These are phyloP conservation scores for Apophysomyces trapeziformis DNA, from an alignment of 371 early-diverging fungal species.

Conservation along the genomic window DNA sequence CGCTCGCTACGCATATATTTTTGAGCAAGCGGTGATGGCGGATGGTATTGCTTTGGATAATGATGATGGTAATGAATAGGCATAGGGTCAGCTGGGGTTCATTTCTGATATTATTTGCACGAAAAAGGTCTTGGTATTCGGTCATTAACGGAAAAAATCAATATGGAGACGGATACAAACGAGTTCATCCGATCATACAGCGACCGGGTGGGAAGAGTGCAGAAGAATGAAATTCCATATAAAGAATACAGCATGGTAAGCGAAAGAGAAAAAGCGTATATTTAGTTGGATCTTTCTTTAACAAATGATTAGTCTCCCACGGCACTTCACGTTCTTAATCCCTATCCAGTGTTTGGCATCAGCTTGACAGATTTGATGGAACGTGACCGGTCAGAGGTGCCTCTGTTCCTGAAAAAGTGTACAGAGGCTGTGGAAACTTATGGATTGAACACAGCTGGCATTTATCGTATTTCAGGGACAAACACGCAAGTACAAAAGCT, in stretches of 20 bases:
- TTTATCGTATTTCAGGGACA: constrained; percentile 87
- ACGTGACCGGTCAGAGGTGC: constrained; percentile 72
- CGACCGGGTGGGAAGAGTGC: constrained; percentile 20
- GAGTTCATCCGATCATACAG: constrained; percentile 42
- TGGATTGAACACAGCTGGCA: constrained; percentile 70
- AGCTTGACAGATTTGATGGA: constrained; percentile 61
- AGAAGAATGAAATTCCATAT: constrained; percentile 52
- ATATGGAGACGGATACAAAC: constrained; percentile 55
- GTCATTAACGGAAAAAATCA: constrained; percentile 60
- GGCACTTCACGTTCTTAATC: constrained; percentile 61
- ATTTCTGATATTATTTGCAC: neutral
- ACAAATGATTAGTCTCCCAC: constrained; percentile 48
- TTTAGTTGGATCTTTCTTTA: neutral
- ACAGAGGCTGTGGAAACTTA: constrained; percentile 75
- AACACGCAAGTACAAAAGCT: constrained; percentile 70
- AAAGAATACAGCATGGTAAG: constrained; percentile 60
- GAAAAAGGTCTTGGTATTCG: constrained; percentile 48
- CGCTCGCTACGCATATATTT: constrained; percentile 60
- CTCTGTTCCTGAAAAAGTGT: constrained; percentile 74
- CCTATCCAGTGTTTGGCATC: constrained; percentile 72
- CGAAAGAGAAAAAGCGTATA: constrained; percentile 6
- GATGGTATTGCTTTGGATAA: constrained; percentile 39
- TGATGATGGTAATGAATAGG: constrained; percentile 20
- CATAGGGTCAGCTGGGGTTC: neutral
- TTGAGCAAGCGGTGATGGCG: constrained; percentile 35